Base-by-base conservation (phyloP, 768 basidiomycete genomes). In the Tylopilus cervinicoccineus region DNA sequence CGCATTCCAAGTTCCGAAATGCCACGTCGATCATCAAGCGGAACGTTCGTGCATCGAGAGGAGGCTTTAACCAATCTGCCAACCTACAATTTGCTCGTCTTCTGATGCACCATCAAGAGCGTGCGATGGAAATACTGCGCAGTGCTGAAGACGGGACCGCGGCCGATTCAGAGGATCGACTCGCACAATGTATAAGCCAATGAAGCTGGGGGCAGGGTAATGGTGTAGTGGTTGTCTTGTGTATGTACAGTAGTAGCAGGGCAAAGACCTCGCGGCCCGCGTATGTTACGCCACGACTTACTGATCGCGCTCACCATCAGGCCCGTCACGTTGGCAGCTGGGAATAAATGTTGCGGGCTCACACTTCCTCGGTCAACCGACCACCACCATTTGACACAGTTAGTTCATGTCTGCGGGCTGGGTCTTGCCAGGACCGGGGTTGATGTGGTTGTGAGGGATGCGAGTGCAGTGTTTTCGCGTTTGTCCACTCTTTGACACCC, bases 1-100 rank as follows among this genome's bases (percentile, higher is more conserved):
- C 46, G 23, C 85, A 80, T 57, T 87, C 86, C 41, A 77, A 73
- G 51, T 72, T 78, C 48, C 58, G 63, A 20, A 72, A 78, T 49
- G 78, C 78, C 2, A 68, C 77, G 6, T 59, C 67, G 19, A 88
- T 89, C 48, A 72, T 86, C 28, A 63, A 72, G 45, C 68, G 65
- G n/a, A 89, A 90, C 61, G 60, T 61, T 13, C 72, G 73, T 34
- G 61, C 65, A 31, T 57, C 70, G 48, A 59, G 56, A 31, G 48
- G 54, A 34, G 49, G 60, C 8, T 5, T 48, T 27, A 56, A 59
- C 42, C 62, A 50, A 34, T 48, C 52, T 22, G 23, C 51, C 22
- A 52, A 57, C 24, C 43, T 64, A 34, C 64, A 62, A 37, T 48
- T 70, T 4, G 57, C 69, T 6, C 63, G 59, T 33, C 49, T 73